Evolutionary conservation across 1,139 yeast genomes (phyloP).

Genomic region (Hansenula sp.): DNA sequence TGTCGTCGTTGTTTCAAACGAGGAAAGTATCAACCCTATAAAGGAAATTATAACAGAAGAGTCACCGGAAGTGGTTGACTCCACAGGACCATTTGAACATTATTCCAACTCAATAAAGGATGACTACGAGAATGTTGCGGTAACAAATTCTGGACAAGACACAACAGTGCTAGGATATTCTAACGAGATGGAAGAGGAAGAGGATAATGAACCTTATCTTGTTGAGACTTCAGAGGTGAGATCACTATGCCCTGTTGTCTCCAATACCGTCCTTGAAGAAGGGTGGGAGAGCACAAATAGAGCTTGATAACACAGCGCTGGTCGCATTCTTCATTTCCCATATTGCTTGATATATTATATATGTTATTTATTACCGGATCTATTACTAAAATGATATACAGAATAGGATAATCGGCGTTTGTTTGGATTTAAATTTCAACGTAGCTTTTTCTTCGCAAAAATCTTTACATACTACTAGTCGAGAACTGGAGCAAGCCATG

Average conservation of each 20-base stretch:
- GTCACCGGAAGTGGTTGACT: neutral
- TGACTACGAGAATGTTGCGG: slow-evolving; percentile 16
- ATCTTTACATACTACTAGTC: no score
- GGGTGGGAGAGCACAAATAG: neutral
- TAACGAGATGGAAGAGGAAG: slow-evolving; percentile 10
- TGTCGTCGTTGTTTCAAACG: neutral
- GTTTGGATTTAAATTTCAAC: no score
- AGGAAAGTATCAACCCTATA: neutral
- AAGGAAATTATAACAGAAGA: neutral
- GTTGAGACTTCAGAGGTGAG: slow-evolving; percentile 11
- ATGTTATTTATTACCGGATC: no score
- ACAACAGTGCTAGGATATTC: slow-evolving; percentile 2
- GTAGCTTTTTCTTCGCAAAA: no score
- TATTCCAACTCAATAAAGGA: slow-evolving; percentile 12
- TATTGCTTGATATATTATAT: no score
- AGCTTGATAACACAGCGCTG: neutral
- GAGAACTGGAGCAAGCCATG: no score
- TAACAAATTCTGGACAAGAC: slow-evolving; percentile 1
- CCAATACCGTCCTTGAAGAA: neutral
- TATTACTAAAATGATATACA: no score
- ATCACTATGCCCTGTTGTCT: neutral
- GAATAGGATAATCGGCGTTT: no score
- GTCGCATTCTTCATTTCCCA: no score
- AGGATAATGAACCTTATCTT: slow-evolving; percentile 17
- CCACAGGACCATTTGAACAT: slow-evolving; percentile 9